Conservation (phyloP, 2,329 filamentous ascomycete species). For the Diaporthe longicolla region DNA sequence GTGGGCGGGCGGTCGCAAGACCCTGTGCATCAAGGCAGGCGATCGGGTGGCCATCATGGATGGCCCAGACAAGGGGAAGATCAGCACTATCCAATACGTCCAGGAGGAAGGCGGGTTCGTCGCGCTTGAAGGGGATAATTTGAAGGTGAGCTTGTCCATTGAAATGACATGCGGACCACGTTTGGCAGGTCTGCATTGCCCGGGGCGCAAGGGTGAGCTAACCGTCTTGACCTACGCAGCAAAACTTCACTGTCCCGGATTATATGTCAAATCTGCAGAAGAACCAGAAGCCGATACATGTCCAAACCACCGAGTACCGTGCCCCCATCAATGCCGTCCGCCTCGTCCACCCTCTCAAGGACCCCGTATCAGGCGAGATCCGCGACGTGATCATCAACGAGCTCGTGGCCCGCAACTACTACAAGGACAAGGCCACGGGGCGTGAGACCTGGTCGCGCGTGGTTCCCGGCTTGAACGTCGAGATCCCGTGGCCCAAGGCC, state of each 20-base stretch:
- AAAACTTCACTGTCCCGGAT: constrained; percentile 57
- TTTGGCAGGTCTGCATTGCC: background rate
- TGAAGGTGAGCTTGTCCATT: constrained; percentile 63
- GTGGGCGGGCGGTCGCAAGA: constrained; percentile 69
- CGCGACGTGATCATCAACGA: constrained; percentile 85
- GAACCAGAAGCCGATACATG: constrained; percentile 48
- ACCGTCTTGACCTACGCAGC: constrained; percentile 10
- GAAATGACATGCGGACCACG: background rate
- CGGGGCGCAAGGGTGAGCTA: background rate
- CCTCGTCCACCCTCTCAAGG: constrained; percentile 82
- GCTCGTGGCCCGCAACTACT: constrained; percentile 68
- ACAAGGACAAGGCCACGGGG: constrained; percentile 64
- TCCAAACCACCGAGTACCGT: constrained; percentile 65
- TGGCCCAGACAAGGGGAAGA: constrained; percentile 85
- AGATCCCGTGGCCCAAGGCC: constrained; percentile 81
- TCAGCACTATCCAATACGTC: constrained; percentile 78
- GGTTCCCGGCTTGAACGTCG: constrained; percentile 78
- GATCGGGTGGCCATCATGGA: constrained; percentile 88
- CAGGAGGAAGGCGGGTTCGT: constrained; percentile 69
- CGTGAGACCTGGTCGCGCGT: constrained; percentile 68
- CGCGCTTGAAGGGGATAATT: constrained; percentile 72
- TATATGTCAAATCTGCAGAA: constrained; percentile 52
- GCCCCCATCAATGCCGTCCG: constrained; percentile 81
- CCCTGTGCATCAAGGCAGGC: constrained; percentile 74
- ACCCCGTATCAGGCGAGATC: constrained; percentile 73